phyloP scores from a whole-genome alignment of 108 stramenopile species.

The Discostella stelligeroides region DNA sequence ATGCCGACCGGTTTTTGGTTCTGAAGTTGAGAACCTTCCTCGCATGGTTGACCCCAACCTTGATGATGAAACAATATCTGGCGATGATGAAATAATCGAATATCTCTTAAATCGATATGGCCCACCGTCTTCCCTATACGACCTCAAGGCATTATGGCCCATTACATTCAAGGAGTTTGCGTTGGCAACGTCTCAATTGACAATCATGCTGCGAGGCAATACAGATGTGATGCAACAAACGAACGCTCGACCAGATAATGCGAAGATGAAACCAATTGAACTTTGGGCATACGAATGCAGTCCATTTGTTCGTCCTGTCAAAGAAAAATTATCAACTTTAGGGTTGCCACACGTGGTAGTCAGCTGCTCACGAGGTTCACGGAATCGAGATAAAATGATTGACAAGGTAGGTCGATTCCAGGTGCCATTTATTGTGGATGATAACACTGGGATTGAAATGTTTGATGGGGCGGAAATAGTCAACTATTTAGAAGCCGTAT shows the following conservation, averaged over 20 bases:
- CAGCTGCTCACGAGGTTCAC: constrained; percentile 79
- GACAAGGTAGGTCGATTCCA: constrained; percentile 81
- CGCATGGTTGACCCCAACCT: constrained; percentile 85
- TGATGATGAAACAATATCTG: constrained; percentile 65
- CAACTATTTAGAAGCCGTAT: constrained; percentile 81
- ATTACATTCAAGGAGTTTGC: constrained; percentile 68
- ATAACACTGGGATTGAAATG: constrained; percentile 84
- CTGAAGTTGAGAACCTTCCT: constrained; percentile 63
- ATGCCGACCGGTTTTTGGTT: constrained; percentile 74
- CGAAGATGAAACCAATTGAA: constrained; percentile 70
- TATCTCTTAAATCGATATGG: constrained; percentile 85
- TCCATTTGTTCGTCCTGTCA: constrained; percentile 80
- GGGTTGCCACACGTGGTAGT: constrained; percentile 82
- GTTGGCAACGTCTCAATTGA: constrained; percentile 54
- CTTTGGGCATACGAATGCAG: constrained; percentile 89
- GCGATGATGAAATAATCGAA: constrained; percentile 78
- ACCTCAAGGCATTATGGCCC: constrained; percentile 71
- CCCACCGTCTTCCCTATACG: constrained; percentile 58
- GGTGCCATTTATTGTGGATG: constrained; percentile 87
- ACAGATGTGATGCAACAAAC: constrained; percentile 52
- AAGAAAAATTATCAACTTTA: constrained; percentile 71
- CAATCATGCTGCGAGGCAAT: constrained; percentile 54
- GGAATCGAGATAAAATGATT: constrained; percentile 77
- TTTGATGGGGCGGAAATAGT: constrained; percentile 85
- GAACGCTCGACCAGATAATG: constrained; percentile 78